Evolutionary conservation across 2,329 filamentous ascomycete genomes (phyloP), one percentile per base, ranked within the genome.

Genomic region (Exophiala lecanii-corni): DNA sequence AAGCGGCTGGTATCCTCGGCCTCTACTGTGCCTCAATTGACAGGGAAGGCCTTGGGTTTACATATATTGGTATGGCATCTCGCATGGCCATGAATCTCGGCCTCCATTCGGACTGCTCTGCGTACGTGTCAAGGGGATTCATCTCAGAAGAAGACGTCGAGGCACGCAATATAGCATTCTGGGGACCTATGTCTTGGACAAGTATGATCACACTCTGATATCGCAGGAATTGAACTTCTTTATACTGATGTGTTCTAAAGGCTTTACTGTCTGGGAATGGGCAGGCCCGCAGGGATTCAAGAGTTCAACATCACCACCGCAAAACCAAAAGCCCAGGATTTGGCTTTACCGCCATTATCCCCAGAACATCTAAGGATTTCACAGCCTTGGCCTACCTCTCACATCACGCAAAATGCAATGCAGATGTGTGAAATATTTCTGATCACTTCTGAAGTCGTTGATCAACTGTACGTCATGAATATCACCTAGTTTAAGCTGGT

Each of bases 161-260:
- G 16, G 23, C 23, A 10, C 21, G 42, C 3, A 45, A 21, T 5
- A 23, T 45, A 4, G 19, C 42, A 13, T 45, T n/a, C 13, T 45
- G 42, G 42, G 42, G 42, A 17, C 20, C 36, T 45, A 45, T 31
- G 13, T 45, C 19, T 6, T 45, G 17, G 42, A 45, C 36, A 45
- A 45, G 41, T 36, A 25, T 15, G 15, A 32, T 34, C 13, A 36
- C 7, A 20, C n/a, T 25, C 21, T 43, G 23, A n/a, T n/a, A n/a
- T n/a, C n/a, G n/a, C n/a, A n/a, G n/a, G n/a, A n/a, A n/a, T n/a
- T n/a, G n/a, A n/a, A n/a, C n/a, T n/a, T n/a, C n/a, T n/a, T n/a
- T n/a, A 6, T 26, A 12, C 23, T 26, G 12, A 26, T 12, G 23
- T 26, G 23, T 26, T 12, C 12, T 7, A 39, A 26, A 15, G 21